Evolutionary conservation across 495 filamentous ascomycete genomes (phyloP).

Genomic region (Penicillium turbatum): DNA sequence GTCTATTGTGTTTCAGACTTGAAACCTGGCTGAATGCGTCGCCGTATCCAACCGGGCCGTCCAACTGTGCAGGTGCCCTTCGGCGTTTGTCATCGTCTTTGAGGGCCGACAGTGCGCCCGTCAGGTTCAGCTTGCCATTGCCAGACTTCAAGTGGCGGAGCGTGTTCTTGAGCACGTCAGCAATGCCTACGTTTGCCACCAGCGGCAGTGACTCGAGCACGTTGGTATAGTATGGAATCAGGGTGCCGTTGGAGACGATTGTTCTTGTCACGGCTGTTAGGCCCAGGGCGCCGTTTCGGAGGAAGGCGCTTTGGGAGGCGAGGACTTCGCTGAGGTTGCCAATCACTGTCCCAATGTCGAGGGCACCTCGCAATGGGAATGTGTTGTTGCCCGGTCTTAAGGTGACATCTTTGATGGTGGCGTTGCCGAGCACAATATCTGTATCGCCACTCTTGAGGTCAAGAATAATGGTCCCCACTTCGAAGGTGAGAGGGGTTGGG

Average conservation of each 20-base stretch:
- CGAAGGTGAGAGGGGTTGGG: conserved; percentile 29
- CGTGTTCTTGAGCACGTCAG: conserved; percentile 30
- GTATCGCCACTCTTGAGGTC: conserved; percentile 29
- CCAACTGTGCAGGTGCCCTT: not conserved
- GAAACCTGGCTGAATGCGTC: not conserved
- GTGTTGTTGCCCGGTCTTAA: conserved; percentile 58
- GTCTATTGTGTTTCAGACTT: conserved; percentile 11
- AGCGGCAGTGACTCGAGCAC: conserved; percentile 30
- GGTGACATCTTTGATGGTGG: conserved; percentile 51
- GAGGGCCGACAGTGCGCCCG: not conserved
- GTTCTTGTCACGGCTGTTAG: conserved; percentile 27
- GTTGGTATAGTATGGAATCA: conserved; percentile 36
- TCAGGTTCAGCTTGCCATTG: conserved; percentile 11
- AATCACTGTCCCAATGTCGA: conserved; percentile 30
- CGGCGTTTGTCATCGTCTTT: not conserved
- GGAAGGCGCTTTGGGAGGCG: conserved; percentile 18
- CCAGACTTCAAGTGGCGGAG: conserved; percentile 17
- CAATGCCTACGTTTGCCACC: conserved; percentile 26
- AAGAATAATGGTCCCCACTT: conserved; percentile 33
- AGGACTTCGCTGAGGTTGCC: conserved; percentile 26
- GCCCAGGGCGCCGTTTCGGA: conserved; percentile 27
- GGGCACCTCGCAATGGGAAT: conserved; percentile 41
- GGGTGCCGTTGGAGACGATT: conserved; percentile 29
- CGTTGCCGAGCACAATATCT: conserved; percentile 44
- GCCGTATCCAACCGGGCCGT: conserved; percentile 6